Evolutionary conservation across 306 rosid genomes (phyloP), one percentile per base, ranked within the genome.

Genomic region (Lablab purpureus): DNA sequence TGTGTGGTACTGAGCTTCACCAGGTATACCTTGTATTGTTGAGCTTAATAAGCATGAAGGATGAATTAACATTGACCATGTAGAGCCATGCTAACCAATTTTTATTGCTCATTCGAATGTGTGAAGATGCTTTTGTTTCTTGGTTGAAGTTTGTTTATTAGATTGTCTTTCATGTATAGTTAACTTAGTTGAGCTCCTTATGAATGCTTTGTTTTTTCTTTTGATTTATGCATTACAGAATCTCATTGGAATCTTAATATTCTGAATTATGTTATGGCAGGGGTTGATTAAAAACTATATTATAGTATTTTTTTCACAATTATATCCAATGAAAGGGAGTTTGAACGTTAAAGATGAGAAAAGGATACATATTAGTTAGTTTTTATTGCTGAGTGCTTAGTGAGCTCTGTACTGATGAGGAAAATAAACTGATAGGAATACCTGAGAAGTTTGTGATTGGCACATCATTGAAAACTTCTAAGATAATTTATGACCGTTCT

Each of bases 1-100:
- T 92, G 79, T 41, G 76, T 47, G 98, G 97, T 17, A 94, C 98
- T 28, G 97, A 94, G 86, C 88, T 94, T 28, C 91, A 92, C 80
- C 88, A 81, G 96, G 97, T 93, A 79, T 58, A 50, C 2, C 34
- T 58, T 56, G 5, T 43, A 36, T 74, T 30, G 9, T 78, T 34
- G 6, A 55, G 21, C 18, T 60, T 46, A 69, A 27, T 47, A 10
- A 19, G 41, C 27, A n/a, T 22, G 45, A 64, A 4, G 46, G 81
- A 11, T 81, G 46, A 0, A 18, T 47, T 37, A 12, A n/a, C 50
- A 5, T 76, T 71, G 62, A 46, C 22, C 47, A 3, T 62, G 4
- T 47, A 37, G 32, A 78, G 37, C 27, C 37, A 34, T 78, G 54
- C 19, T 6, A 3, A 21, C 22, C 47, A 73, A n/a, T 50, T 74